A percentile compares a stretch with the other conserved stretches of the same genome.
phyloP scores from a whole-genome alignment of 148 eudicot species.

The Camellia japonica region DNA sequence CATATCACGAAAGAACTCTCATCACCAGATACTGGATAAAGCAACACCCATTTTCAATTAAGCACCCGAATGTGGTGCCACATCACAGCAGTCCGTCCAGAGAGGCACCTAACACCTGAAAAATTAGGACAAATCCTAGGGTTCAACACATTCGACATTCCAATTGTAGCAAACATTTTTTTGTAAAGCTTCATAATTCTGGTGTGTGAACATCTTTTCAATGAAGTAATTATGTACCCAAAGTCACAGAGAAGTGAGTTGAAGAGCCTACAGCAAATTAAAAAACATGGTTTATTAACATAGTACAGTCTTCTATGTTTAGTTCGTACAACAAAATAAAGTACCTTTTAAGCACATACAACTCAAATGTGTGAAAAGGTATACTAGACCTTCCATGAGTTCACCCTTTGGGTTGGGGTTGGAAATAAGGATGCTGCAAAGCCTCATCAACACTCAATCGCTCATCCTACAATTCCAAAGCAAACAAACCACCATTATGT shows the following conservation, averaged over 20 bases:
- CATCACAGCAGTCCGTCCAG: neutral
- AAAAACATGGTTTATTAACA: neutral
- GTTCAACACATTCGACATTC: neutral
- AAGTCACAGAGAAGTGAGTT: neutral
- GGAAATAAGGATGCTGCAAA: slow-evolving; percentile 76
- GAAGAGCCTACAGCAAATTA: neutral
- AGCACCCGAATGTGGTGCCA: neutral
- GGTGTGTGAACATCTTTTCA: neutral
- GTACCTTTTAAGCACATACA: neutral
- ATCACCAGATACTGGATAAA: neutral
- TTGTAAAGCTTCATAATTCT: neutral
- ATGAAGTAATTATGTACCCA: neutral
- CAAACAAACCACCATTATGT: neutral
- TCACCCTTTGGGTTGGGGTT: slow-evolving; percentile 23
- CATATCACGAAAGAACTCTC: neutral
- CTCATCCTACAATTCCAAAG: slow-evolving; percentile 57
- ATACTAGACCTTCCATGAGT: neutral
- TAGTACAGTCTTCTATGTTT: neutral
- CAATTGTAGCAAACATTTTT: neutral
- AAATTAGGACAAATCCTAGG: neutral
- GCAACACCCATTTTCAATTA: neutral
- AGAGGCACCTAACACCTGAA: neutral
- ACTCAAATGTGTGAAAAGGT: neutral
- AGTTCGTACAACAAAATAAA: neutral
- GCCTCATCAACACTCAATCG: slow-evolving; percentile 87